Evolutionary conservation across 495 filamentous ascomycete species (phyloP).

Genomic region (Daldinia decipiens): DNA sequence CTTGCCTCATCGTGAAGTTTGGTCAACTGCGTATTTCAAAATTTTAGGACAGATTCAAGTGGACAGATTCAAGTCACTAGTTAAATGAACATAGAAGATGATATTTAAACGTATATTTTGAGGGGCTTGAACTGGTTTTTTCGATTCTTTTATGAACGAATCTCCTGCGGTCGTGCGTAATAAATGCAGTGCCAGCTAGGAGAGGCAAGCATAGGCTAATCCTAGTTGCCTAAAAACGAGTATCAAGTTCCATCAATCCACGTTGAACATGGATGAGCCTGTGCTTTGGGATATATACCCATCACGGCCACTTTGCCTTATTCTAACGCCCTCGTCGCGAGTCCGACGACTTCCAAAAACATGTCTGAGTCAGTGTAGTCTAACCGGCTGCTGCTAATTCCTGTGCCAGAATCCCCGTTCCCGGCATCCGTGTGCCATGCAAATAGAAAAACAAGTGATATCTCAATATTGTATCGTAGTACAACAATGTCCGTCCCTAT

Average conservation of each 20-base stretch:
- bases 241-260: constrained; percentile 53
- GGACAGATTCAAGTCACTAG: background rate
- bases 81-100: constrained; percentile 20
- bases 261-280: constrained; percentile 46
- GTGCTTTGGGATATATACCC: constrained; percentile 14
- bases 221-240: constrained; percentile 40
- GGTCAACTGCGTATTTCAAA: constrained; percentile 1
- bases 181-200: constrained; percentile 24
- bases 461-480: constrained; percentile 51
- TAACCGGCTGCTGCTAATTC: constrained; percentile 39
- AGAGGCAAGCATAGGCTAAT: constrained; percentile 38
- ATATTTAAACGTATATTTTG: constrained; percentile 10
- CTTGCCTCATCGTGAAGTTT: constrained; percentile 33
- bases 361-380: constrained; percentile 32
- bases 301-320: constrained; percentile 37
- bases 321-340: constrained; percentile 36
- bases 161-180: constrained; percentile 24
- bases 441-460: constrained; percentile 51
- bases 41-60: background rate
- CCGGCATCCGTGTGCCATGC: constrained; percentile 50
- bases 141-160: constrained; percentile 43
- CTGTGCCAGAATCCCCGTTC: constrained; percentile 43
- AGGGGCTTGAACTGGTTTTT: constrained; percentile 50
- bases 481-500: constrained; percentile 46
- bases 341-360: constrained; percentile 31